phyloP scores from a whole-genome alignment of 176 grass and related monocot species.

The Carex littledalei region DNA sequence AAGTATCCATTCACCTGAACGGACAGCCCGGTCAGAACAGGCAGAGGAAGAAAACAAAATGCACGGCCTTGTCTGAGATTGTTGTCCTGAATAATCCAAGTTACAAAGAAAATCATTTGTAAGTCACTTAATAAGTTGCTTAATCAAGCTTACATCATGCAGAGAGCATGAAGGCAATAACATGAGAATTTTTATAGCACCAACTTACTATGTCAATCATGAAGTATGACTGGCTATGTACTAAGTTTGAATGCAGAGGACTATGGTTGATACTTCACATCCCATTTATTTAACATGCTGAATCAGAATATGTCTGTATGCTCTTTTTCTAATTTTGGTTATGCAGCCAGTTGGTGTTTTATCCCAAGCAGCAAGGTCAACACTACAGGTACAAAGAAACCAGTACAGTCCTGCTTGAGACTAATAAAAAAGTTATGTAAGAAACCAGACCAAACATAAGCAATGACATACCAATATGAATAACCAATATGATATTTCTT shows the following conservation, averaged over 20 bases:
- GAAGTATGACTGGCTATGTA: background rate
- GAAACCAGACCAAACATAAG: background rate
- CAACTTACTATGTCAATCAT: background rate
- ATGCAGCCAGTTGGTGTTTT: background rate
- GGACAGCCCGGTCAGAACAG: constrained; percentile 76
- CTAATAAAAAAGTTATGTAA: background rate
- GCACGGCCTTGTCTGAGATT: constrained; percentile 69
- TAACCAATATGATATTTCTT: background rate
- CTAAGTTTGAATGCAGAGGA: background rate
- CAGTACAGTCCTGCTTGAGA: background rate
- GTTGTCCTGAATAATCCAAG: constrained; percentile 56
- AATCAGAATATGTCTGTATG: background rate
- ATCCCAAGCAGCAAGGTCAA: constrained; percentile 1
- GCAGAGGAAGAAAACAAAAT: constrained; percentile 97
- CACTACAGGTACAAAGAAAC: background rate
- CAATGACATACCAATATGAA: background rate
- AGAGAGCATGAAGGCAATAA: background rate
- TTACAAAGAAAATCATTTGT: constrained; percentile 19
- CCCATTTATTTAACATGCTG: background rate
- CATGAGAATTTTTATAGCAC: constrained; percentile 14
- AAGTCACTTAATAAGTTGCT: background rate
- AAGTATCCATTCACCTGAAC: constrained; percentile 99
- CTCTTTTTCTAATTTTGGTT: background rate
- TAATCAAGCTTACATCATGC: background rate
- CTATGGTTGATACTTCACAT: constrained; percentile 7